A percentile compares a stretch with the other conserved stretches of the same genome.
These are phyloP conservation scores for Aspergillus novofumigatus DNA, from an alignment of 2,329 filamentous ascomycete genomes.

Conservation along the genomic window DNA sequence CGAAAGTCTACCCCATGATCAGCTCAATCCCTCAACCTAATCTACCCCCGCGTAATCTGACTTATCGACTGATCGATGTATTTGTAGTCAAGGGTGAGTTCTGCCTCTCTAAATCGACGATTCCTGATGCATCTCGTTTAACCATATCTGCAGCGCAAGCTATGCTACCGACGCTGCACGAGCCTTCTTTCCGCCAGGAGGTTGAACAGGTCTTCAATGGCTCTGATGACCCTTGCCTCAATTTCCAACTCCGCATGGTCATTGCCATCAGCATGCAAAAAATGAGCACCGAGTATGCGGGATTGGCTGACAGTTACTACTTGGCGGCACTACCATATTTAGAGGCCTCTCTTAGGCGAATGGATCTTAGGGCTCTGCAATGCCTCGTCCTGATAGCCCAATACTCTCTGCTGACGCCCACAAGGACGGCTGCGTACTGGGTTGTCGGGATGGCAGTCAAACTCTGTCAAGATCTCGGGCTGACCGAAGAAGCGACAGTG, in stretches of 20 bases:
- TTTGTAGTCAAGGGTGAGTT: conserved; percentile 76
- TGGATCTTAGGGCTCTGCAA: conserved; percentile 85
- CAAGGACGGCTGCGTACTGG: conserved; percentile 87
- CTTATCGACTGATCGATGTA: conserved; percentile 74
- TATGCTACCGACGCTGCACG: conserved; percentile 82
- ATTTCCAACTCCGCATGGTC: conserved; percentile 86
- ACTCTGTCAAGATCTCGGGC: conserved; percentile 81
- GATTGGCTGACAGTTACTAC: conserved; percentile 91
- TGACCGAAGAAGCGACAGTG: conserved; percentile 87
- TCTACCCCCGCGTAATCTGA: conserved; percentile 69
- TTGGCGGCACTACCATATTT: conserved; percentile 81
- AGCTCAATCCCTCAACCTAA: conserved; percentile 75
- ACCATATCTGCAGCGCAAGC: conserved; percentile 63
- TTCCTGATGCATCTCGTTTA: conserved; percentile 1
- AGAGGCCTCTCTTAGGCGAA: conserved; percentile 77
- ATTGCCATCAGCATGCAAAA: conserved; percentile 94
- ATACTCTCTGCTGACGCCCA: conserved; percentile 89
- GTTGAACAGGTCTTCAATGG: conserved; percentile 77
- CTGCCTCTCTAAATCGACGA: background rate
- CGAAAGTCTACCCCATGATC: conserved; percentile 84
- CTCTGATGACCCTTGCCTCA: conserved; percentile 72
- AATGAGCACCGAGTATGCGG: conserved; percentile 82
- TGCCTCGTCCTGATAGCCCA: conserved; percentile 83
- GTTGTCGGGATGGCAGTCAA: conserved; percentile 83
- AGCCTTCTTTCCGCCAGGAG: conserved; percentile 70